These are phyloP conservation scores for Pseudocohnilembus persalinus DNA, from an alignment of 169 alveolate species.

Conservation along the genomic window DNA sequence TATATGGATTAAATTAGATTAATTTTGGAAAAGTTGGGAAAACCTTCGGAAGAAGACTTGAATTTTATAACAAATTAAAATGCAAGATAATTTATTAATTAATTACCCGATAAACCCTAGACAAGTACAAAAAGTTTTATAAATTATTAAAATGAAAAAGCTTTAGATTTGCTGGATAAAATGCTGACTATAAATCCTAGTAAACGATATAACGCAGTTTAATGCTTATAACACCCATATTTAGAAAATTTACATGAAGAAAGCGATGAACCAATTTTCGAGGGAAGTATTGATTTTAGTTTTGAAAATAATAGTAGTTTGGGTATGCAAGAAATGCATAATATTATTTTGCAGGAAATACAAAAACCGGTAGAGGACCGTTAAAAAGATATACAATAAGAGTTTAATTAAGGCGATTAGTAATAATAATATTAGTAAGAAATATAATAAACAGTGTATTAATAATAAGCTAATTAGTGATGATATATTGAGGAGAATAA, in stretches of 20 bases:
- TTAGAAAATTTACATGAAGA: conserved; percentile 49
- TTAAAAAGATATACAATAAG: too few relatives aligned
- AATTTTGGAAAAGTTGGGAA: conserved; percentile 62
- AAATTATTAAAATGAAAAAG: conserved; percentile 69
- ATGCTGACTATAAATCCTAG: conserved; percentile 94
- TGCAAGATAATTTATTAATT: conserved; percentile 56
- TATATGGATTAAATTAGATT: conserved; percentile 69
- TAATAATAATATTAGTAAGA: too few relatives aligned
- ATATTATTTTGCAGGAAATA: conserved; percentile 48
- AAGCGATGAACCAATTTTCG: conserved; percentile 55
- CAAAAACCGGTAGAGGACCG: too few relatives aligned
- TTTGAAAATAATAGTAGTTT: conserved; percentile 53
- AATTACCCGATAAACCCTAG: conserved; percentile 40
- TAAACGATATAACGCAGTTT: conserved; percentile 93
- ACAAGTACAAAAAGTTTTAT: conserved; percentile 36
- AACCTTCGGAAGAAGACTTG: conserved; percentile 63
- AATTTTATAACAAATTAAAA: conserved; percentile 54
- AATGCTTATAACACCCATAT: conserved; percentile 93
- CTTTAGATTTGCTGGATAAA: conserved; percentile 90
- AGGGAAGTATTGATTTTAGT: conserved; percentile 45
- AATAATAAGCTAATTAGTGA: too few relatives aligned
- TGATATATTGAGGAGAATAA: too few relatives aligned
- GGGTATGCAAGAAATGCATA: conserved; percentile 22
- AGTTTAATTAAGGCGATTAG: too few relatives aligned
- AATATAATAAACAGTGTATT: too few relatives aligned